Evolutionary conservation across 352 stramenopile species (phyloP).

Genomic region (Thalassiosira exigua): DNA sequence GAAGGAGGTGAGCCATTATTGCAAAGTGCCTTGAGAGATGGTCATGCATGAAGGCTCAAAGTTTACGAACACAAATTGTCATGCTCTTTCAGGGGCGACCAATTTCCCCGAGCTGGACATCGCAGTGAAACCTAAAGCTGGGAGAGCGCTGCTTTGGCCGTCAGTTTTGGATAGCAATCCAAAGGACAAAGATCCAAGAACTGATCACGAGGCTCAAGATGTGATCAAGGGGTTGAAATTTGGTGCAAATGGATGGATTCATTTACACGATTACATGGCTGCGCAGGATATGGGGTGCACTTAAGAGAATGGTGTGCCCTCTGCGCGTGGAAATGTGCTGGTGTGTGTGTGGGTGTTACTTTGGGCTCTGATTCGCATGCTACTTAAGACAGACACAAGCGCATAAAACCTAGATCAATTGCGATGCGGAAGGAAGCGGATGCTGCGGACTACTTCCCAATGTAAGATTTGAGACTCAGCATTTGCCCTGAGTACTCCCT

Average conservation of each 20-base stretch:
- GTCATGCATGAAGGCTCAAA: background rate
- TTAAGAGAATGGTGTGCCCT: too few species aligned
- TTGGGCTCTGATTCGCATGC: too few species aligned
- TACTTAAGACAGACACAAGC: too few species aligned
- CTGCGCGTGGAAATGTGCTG: too few species aligned
- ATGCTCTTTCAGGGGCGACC: constrained; percentile 81
- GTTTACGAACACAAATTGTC: constrained; percentile 79
- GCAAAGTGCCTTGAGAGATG: constrained; percentile 43
- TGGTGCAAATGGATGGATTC: constrained; percentile 68
- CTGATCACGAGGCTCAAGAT: constrained; percentile 81
- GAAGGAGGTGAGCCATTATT: constrained; percentile 67
- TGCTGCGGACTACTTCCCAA: too few species aligned
- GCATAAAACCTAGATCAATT: too few species aligned
- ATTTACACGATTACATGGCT: constrained; percentile 47
- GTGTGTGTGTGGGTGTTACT: too few species aligned
- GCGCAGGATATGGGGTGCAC: constrained; percentile 60
- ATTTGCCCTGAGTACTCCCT: too few species aligned
- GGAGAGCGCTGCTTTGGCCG: constrained; percentile 84
- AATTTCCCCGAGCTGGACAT: constrained; percentile 74
- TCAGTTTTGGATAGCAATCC: constrained; percentile 77
- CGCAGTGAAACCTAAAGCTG: constrained; percentile 77
- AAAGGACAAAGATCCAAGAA: constrained; percentile 77
- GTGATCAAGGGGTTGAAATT: constrained; percentile 83
- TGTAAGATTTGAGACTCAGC: too few species aligned
- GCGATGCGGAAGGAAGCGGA: too few species aligned